Conservation (phyloP, 2,329 filamentous ascomycete species). For the Harringtonia aguacate region DNA sequence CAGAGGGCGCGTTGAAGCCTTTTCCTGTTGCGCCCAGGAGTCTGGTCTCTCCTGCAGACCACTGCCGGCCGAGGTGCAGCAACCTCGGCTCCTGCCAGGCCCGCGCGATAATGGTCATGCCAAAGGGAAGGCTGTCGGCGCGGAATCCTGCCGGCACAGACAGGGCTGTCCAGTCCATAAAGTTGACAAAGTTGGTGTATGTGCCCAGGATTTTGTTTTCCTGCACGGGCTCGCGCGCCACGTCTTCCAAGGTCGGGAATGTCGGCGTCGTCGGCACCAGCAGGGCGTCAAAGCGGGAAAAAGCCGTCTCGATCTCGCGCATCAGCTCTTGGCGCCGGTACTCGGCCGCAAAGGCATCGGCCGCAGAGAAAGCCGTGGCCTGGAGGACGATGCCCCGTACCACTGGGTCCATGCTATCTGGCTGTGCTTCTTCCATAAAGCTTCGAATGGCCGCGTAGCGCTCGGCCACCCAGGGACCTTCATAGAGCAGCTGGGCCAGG, state of each 20-base stretch:
- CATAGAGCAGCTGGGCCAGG: conserved; percentile 43
- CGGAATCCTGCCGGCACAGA: conserved; percentile 39
- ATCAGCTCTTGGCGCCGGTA: conserved; percentile 27
- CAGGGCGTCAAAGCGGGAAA: conserved; percentile 33
- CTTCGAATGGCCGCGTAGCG: conserved; percentile 39
- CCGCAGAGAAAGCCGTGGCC: conserved; percentile 28
- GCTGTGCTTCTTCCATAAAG: conserved; percentile 26
- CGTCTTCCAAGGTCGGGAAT: conserved; percentile 38
- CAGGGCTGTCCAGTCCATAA: conserved; percentile 44
- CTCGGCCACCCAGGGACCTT: conserved; percentile 46
- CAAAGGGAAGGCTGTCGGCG: conserved; percentile 24
- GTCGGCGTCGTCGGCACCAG: conserved; percentile 47
- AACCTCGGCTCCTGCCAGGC: conserved; percentile 24
- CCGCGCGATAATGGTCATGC: conserved; percentile 25
- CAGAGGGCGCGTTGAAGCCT: background rate
- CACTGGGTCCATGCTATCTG: conserved; percentile 22
- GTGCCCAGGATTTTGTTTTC: conserved; percentile 43
- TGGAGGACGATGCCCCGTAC: conserved; percentile 26
- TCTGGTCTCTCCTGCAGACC: conserved; percentile 6
- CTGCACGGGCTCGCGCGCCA: conserved; percentile 37
- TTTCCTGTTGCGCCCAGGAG: conserved; percentile 18
- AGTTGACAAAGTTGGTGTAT: conserved; percentile 52
- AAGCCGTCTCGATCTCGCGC: conserved; percentile 27
- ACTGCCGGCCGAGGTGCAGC: conserved; percentile 14
- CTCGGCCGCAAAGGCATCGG: conserved; percentile 32